Conservation (phyloP, 202 grass and related monocot genomes). For the Panicum hallii region DNA sequence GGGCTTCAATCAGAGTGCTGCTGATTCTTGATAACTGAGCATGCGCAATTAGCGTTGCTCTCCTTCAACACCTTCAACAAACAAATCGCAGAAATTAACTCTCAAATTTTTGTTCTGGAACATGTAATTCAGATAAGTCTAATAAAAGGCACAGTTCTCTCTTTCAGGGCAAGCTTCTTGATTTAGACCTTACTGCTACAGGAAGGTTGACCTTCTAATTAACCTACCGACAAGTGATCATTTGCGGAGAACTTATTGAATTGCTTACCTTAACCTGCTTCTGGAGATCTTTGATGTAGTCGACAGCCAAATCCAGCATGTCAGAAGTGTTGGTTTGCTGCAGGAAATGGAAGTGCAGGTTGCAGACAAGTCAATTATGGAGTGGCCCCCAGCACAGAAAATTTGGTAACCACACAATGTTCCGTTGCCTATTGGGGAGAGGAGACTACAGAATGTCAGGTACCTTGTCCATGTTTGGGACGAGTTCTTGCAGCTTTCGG, state of each 20-base stretch:
- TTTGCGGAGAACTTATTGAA: not conserved
- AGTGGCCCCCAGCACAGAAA: conserved; percentile 35
- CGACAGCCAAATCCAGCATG: conserved; percentile 98
- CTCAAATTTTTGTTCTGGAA: conserved; percentile 12
- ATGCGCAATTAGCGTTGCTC: conserved; percentile 69
- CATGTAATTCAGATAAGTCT: conserved; percentile 41
- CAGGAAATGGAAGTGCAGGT: conserved; percentile 45
- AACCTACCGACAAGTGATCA: not conserved
- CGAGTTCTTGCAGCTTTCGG: conserved; percentile 89
- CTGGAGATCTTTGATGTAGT: conserved; percentile 99
- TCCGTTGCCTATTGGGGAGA: not conserved
- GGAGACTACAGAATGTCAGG: not conserved
- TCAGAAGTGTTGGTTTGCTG: conserved; percentile 99
- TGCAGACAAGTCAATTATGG: conserved; percentile 32
- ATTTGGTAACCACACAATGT: not conserved
- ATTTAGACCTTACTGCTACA: conserved; percentile 40
- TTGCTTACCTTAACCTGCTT: conserved; percentile 82
- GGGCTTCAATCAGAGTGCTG: conserved; percentile 55
- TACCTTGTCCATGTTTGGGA: conserved; percentile 99
- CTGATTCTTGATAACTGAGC: conserved; percentile 72
- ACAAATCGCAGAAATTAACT: conserved; percentile 33
- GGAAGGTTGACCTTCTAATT: conserved; percentile 19
- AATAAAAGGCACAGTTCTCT: conserved; percentile 19
- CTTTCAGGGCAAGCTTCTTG: conserved; percentile 41
- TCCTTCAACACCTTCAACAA: conserved; percentile 69